Conservation (phyloP, 2,329 filamentous ascomycete genomes). For the Lecanoromycetidae sp. region DNA sequence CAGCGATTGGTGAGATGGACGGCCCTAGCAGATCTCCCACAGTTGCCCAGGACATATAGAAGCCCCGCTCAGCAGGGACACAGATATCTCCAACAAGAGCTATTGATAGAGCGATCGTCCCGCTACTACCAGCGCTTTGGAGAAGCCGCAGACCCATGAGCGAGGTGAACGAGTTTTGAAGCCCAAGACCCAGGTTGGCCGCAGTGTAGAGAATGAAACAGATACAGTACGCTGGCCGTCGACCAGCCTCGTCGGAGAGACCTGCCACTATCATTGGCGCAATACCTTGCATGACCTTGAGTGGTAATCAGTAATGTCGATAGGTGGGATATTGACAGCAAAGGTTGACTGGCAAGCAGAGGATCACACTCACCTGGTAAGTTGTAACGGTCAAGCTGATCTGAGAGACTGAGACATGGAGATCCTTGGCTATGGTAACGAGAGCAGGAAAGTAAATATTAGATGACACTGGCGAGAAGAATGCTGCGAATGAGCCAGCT, state of each 20-base stretch:
- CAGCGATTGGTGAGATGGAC: conserved; percentile 47
- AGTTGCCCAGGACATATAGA: conserved; percentile 56
- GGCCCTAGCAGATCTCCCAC: conserved; percentile 43
- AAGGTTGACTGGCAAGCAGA: conserved; percentile 18
- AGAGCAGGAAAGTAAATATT: conserved; percentile 41
- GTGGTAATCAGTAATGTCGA: background rate
- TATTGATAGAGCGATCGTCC: conserved; percentile 56
- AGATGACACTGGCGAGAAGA: conserved; percentile 42
- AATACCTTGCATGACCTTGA: conserved; percentile 45
- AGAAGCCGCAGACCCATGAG: conserved; percentile 30
- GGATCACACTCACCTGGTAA: conserved; percentile 31
- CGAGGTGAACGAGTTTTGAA: conserved; percentile 28
- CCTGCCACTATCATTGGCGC: conserved; percentile 50
- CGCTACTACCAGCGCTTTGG: conserved; percentile 44
- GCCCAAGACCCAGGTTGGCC: conserved; percentile 30
- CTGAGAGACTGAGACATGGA: conserved; percentile 15
- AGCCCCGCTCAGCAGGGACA: conserved; percentile 55
- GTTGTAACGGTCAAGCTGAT: conserved; percentile 38
- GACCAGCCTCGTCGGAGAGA: conserved; percentile 44
- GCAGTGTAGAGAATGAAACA: conserved; percentile 32
- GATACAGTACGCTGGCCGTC: conserved; percentile 39
- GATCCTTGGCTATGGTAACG: conserved; percentile 26
- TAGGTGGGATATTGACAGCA: no score
- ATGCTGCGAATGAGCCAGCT: conserved; percentile 38
- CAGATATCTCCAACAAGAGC: conserved; percentile 62